phyloP scores from a whole-genome alignment of 2,329 filamentous ascomycete genomes.

The Paracoccidioides lutzii region DNA sequence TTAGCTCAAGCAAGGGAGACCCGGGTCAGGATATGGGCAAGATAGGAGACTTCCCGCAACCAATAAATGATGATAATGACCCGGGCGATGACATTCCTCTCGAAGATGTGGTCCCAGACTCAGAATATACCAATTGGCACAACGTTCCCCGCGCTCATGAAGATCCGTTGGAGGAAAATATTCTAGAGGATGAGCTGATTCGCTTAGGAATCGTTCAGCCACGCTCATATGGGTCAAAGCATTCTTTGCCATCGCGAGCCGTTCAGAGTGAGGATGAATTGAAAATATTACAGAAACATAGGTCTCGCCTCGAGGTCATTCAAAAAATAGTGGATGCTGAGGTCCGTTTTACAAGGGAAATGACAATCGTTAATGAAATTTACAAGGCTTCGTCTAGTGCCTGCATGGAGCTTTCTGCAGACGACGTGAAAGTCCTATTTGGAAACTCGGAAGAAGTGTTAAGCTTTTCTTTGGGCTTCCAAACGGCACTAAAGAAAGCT shows the following conservation, averaged over 20 bases:
- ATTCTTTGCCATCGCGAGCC: no score
- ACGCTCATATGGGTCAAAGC: no score
- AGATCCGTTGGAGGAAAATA: neutral
- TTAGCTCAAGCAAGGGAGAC: neutral
- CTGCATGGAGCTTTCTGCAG: constrained; percentile 19
- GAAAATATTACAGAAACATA: neutral
- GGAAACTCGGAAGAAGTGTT: constrained; percentile 85
- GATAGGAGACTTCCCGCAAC: neutral
- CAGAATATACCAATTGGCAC: neutral
- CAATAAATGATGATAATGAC: neutral
- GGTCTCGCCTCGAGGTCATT: neutral
- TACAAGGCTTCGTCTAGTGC: neutral
- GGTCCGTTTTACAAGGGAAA: neutral
- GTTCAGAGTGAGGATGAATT: neutral
- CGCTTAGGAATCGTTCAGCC: no score
- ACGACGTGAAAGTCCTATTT: constrained; percentile 82
- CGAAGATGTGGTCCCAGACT: neutral
- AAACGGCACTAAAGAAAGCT: constrained; percentile 65
- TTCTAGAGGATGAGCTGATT: neutral
- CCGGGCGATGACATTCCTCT: neutral
- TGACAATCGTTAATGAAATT: neutral
- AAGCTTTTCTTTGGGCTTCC: constrained; percentile 66
- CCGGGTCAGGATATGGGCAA: neutral
- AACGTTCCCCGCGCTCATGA: neutral
- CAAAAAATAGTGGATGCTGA: neutral